phyloP scores from a whole-genome alignment of 495 filamentous ascomycete species.

The Aspergillus nanangensis region DNA sequence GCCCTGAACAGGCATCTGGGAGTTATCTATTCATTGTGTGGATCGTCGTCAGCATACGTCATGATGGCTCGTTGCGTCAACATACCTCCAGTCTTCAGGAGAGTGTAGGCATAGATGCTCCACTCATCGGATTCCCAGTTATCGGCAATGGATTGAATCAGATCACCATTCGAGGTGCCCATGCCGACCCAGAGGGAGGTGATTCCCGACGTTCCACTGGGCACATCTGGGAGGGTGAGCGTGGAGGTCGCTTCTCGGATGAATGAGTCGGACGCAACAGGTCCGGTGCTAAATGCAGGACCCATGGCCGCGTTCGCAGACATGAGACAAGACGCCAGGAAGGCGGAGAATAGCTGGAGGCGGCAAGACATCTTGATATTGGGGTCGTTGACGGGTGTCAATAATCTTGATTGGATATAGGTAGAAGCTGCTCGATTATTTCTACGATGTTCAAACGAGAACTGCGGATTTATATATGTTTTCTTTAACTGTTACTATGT shows the following conservation, averaged over 20 bases:
- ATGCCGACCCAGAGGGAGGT: slow-evolving; percentile 33
- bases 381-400: too few relatives aligned
- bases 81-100: slow-evolving; percentile 21
- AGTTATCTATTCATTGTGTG: slow-evolving; percentile 14
- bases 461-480: too few relatives aligned
- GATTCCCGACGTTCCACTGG: slow-evolving; percentile 20
- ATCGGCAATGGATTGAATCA: slow-evolving; percentile 33
- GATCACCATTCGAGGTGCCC: slow-evolving; percentile 34
- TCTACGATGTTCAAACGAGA: too few relatives aligned
- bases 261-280: slow-evolving; percentile 26
- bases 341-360: slow-evolving; percentile 6
- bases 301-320: slow-evolving; percentile 21
- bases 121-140: slow-evolving; percentile 21
- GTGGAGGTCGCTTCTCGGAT: slow-evolving; percentile 34
- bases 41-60: slow-evolving; percentile 1
- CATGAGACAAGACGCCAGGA: slow-evolving; percentile 10
- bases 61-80: slow-evolving; percentile 1
- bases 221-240: slow-evolving; percentile 27
- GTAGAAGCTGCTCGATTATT: too few relatives aligned
- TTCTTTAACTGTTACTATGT: too few relatives aligned
- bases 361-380: slow-evolving; percentile 15
- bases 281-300: slow-evolving; percentile 33
- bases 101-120: slow-evolving; percentile 27
- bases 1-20: slow-evolving; percentile 27
- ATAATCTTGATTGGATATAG: too few relatives aligned